Conservation (phyloP, 1,284 basidiomycete genomes). For the Puccinia coronata region DNA sequence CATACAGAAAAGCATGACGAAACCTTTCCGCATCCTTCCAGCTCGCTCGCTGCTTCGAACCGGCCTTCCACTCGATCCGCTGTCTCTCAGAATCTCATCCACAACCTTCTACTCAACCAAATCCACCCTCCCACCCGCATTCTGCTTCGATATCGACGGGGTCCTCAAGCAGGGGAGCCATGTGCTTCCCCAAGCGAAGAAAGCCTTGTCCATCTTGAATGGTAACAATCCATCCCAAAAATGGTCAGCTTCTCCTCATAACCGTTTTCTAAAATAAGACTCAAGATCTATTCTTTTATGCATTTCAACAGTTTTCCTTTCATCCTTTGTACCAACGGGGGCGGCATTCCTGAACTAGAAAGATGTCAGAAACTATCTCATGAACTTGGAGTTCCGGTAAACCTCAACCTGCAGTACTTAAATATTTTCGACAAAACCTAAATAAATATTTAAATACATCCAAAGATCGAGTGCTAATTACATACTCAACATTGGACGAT, state of each 20-base stretch:
- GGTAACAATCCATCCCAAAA: slow-evolving; percentile 18
- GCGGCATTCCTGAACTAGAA: slow-evolving; percentile 30
- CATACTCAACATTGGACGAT: not conserved
- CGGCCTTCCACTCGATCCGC: not conserved
- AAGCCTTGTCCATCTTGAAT: slow-evolving; percentile 25
- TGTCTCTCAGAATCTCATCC: not conserved
- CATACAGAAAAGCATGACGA: too few relatives aligned
- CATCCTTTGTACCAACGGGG: slow-evolving; percentile 47
- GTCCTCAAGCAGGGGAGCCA: slow-evolving; percentile 34
- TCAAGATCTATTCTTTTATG: not conserved
- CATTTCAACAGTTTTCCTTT: slow-evolving; percentile 31
- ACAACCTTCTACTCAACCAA: slow-evolving; percentile 11
- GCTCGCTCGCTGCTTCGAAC: not conserved
- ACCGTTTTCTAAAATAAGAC: not conserved
- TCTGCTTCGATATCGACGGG: slow-evolving; percentile 47
- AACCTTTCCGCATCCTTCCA: not conserved
- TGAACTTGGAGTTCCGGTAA: slow-evolving; percentile 43
- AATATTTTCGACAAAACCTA: too few relatives aligned
- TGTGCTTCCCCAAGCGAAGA: slow-evolving; percentile 36
- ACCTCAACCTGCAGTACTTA: not conserved
- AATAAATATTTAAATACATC: too few relatives aligned
- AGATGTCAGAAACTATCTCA: slow-evolving; percentile 21
- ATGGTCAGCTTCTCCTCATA: not conserved
- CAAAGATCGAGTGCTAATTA: not conserved
- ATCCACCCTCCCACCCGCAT: not conserved